phyloP scores from a whole-genome alignment of 2,329 filamentous ascomycete genomes.

The Alternaria gaisen region DNA sequence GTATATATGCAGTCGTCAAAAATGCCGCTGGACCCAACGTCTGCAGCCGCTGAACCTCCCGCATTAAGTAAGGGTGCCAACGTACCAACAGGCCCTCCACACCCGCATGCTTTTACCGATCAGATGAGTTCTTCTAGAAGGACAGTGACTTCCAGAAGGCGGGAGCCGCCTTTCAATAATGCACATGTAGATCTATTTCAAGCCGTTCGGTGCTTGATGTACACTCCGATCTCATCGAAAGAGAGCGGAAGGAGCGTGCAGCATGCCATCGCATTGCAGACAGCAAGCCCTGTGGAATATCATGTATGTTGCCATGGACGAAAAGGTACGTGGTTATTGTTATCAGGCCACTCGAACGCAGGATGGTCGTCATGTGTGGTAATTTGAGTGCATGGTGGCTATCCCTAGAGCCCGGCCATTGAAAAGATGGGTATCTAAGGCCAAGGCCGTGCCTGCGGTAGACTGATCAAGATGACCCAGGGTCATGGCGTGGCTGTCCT shows the following conservation, averaged over 20 bases:
- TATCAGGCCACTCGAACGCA: not conserved
- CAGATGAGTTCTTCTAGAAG: slow-evolving; percentile 3
- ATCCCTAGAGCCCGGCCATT: not conserved
- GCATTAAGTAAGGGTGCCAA: not conserved
- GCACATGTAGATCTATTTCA: not conserved
- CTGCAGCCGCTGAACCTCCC: slow-evolving; percentile 2
- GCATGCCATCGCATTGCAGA: slow-evolving; percentile 3
- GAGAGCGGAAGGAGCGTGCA: slow-evolving; percentile 1
- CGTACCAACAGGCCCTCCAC: not conserved
- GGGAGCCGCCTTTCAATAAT: not conserved
- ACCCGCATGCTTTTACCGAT: not conserved
- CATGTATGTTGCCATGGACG: not conserved
- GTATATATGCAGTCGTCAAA: not conserved
- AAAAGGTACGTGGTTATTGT: not conserved
- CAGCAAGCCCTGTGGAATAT: not conserved
- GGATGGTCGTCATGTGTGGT: not conserved
- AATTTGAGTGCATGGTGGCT: slow-evolving; percentile 1
- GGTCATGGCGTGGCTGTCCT: not conserved
- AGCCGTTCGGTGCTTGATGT: slow-evolving; percentile 1
- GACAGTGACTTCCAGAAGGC: slow-evolving; percentile 2
- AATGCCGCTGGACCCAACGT: not conserved
- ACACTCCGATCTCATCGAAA: not conserved
- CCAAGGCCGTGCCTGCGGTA: not conserved
- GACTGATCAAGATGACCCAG: not conserved
- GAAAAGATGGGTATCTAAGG: not conserved